These are phyloP conservation scores for Avena insularis DNA, from an alignment of 176 grass and related monocot species.

Conservation along the genomic window DNA sequence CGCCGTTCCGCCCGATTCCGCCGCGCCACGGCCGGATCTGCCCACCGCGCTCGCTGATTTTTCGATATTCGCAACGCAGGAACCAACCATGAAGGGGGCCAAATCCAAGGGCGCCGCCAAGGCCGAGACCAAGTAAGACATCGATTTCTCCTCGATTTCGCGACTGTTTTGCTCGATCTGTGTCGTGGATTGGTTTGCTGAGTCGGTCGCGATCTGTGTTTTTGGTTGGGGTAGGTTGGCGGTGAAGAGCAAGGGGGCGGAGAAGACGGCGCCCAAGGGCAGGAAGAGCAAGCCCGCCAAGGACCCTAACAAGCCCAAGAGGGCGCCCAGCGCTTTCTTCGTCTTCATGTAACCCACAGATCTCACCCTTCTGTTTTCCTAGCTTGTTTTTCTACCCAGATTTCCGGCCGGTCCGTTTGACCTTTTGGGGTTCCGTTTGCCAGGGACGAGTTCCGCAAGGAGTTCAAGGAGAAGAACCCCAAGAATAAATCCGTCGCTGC, in stretches of 20 bases:
- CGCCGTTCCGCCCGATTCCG: slow-evolving; percentile 13
- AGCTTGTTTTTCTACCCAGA: neutral
- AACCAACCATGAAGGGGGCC: slow-evolving; percentile 74
- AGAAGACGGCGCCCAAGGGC: slow-evolving; percentile 53
- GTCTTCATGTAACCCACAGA: slow-evolving; percentile 70
- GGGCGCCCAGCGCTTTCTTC: slow-evolving; percentile 87
- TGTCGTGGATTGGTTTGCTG: neutral
- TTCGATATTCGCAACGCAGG: neutral
- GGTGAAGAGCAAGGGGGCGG: slow-evolving; percentile 71
- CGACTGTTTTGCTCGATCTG: neutral
- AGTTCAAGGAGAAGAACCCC: slow-evolving; percentile 94
- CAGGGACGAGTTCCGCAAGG: slow-evolving; percentile 94
- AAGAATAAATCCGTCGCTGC: slow-evolving; percentile 88
- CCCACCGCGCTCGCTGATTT: neutral
- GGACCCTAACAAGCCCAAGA: slow-evolving; percentile 96
- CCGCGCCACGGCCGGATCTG: slow-evolving; percentile 49
- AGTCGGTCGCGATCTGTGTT: neutral
- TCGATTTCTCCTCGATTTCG: neutral
- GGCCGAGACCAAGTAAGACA: slow-evolving; percentile 59
- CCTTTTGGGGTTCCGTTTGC: neutral
- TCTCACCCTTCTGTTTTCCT: neutral
- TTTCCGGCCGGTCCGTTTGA: neutral
- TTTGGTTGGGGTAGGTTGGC: slow-evolving; percentile 47
- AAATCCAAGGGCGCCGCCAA: slow-evolving; percentile 75
- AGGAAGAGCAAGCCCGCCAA: slow-evolving; percentile 73